Conservation (phyloP, 2,329 filamentous ascomycete species). For the Byssochlamys sp. region DNA sequence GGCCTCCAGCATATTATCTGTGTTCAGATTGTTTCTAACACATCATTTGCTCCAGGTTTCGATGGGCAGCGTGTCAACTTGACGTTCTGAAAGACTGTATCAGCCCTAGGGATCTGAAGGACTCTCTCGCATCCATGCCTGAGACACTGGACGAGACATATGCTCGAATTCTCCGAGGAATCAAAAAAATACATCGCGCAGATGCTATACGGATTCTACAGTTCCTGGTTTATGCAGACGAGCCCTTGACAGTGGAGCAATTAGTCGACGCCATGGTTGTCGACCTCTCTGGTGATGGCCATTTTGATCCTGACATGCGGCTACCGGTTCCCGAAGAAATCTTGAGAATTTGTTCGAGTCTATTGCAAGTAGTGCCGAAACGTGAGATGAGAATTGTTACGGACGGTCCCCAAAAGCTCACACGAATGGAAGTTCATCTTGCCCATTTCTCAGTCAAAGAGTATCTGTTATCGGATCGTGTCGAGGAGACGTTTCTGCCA, state of each 20-base stretch:
- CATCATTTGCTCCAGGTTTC: slow-evolving; percentile 12
- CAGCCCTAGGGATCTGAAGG: slow-evolving; percentile 6
- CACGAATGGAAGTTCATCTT: slow-evolving; percentile 7
- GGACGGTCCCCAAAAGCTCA: neutral
- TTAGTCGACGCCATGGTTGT: slow-evolving; percentile 7
- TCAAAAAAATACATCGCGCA: slow-evolving; percentile 5
- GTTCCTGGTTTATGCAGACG: slow-evolving; percentile 11
- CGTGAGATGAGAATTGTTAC: neutral
- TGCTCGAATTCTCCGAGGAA: slow-evolving; percentile 9
- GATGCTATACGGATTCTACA: slow-evolving; percentile 9
- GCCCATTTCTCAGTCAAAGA: slow-evolving; percentile 17
- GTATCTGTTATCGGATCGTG: slow-evolving; percentile 10
- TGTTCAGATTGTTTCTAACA: neutral
- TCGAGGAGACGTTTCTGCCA: neutral
- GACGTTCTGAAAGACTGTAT: slow-evolving; percentile 13
- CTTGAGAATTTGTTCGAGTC: slow-evolving; percentile 10
- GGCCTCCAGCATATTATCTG: neutral
- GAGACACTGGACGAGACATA: slow-evolving; percentile 17
- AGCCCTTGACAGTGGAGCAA: slow-evolving; percentile 10
- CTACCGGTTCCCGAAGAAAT: slow-evolving; percentile 8
- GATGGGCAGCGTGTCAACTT: slow-evolving; percentile 19
- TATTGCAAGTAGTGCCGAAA: slow-evolving; percentile 5
- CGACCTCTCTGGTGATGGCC: neutral
- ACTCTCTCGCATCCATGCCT: slow-evolving; percentile 12
- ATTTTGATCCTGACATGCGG: slow-evolving; percentile 4